Evolutionary conservation across 192 early-diverging fungal genomes (phyloP), one percentile per base, ranked within the genome.

Genomic region (Umbelopsis sp.): DNA sequence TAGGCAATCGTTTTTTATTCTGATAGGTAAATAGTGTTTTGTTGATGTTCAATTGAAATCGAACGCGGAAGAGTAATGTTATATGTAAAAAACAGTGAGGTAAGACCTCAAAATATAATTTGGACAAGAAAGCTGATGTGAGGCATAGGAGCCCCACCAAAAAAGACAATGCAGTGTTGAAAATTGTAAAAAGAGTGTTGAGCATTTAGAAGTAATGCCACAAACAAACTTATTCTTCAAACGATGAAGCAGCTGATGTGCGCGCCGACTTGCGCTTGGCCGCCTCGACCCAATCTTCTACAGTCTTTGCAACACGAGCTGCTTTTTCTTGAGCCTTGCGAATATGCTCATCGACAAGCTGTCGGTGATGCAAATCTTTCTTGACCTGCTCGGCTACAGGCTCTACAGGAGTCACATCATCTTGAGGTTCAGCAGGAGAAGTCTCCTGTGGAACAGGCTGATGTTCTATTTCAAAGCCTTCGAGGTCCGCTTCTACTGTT

Each of bases 291-390:
- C 55, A 61, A n/a, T 61, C 55, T 61, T 61, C 55, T 16, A 61
- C 55, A 7, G 55, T 61, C 25, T 61, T 61, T 7, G 55, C 55
- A 2, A 61, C 55, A 16, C 55, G 55, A 61, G 55, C 55, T 1
- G 55, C 55, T 35, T 30, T 61, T 35, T 61, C 55, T 61, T 61
- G 55, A 18, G 55, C 55, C 27, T 61, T 61, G 25, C 55, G 55
- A 61, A 61, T 35, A 30, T 61, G 55, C 25, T 61, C 55, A 35
- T 61, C 55, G 16, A 61, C 13, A 30, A 61, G 27, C 16, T 61
- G 55, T 25, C 30, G 55, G 25, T 61, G 55, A 2, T 61, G 55
- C 11, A 61, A 12, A 4, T 61, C 55, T 25, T 61, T 27, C 13
- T 61, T 5, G 2, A 61, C 30, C 16, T 61, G 55, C 33, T 61